Percentiles rank a stretch among this genome's conserved stretches.
Conservation (phyloP, 1,284 basidiomycete genomes). For the Veloporphyrellus conicus region DNA sequence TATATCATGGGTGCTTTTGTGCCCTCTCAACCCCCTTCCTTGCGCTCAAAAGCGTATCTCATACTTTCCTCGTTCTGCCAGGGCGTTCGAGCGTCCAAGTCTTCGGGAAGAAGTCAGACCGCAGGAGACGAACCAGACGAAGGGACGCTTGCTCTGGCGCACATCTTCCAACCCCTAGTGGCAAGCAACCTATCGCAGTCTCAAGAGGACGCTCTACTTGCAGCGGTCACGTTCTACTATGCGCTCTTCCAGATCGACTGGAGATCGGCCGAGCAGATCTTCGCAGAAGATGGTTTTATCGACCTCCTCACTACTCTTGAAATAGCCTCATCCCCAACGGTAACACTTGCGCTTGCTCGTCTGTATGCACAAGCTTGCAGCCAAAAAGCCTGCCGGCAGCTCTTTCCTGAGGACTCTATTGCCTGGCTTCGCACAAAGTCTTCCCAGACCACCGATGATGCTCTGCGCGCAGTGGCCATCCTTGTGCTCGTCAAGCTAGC, state of each 20-base stretch:
- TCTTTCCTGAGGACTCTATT: constrained; percentile 51
- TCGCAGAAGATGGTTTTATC: constrained; percentile 56
- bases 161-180: constrained; percentile 47
- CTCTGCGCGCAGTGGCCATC: constrained; percentile 59
- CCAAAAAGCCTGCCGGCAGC: constrained; percentile 63
- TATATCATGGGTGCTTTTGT: constrained; percentile 54
- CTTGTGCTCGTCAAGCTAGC: constrained; percentile 77
- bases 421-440: constrained; percentile 62
- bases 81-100: constrained; percentile 42
- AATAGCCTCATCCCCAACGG: constrained; percentile 45
- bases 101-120: constrained; percentile 24
- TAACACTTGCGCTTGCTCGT: constrained; percentile 58
- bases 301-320: constrained; percentile 62
- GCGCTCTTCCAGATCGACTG: constrained; percentile 77
- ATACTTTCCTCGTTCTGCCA: constrained; percentile 63
- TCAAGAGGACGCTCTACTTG: constrained; percentile 46
- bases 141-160: constrained; percentile 46
- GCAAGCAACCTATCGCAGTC: constrained; percentile 50
- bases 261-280: constrained; percentile 56
- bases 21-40: constrained; percentile 41
- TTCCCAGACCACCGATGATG: constrained; percentile 43
- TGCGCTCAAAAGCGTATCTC: constrained; percentile 64
- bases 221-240: constrained; percentile 58
- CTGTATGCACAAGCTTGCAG: constrained; percentile 70
- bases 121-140: constrained; percentile 34